phyloP scores from a whole-genome alignment of 768 basidiomycete genomes.

The Lentinula aciculospora region DNA sequence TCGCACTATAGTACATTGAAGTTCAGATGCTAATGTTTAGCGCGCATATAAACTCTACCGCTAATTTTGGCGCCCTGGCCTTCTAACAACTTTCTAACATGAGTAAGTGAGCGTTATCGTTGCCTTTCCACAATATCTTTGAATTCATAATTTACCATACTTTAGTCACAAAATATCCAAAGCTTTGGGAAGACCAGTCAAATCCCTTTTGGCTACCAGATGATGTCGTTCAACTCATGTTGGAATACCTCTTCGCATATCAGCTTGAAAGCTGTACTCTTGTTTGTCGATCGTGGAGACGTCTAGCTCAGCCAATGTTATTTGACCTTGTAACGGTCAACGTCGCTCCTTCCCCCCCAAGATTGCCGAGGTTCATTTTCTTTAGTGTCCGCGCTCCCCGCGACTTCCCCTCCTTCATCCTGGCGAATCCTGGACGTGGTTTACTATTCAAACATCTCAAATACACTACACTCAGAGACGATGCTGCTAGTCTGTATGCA shows the following conservation, averaged over 20 bases:
- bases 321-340: neutral
- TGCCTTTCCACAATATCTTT: too few relatives aligned
- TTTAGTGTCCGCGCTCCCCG: neutral
- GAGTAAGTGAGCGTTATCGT: neutral
- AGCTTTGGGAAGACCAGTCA: neutral
- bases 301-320: neutral
- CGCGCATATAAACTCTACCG: too few relatives aligned
- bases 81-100: neutral
- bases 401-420: neutral
- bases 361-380: neutral
- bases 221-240: neutral
- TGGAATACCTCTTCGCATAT: neutral
- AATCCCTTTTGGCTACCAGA: constrained; percentile 3
- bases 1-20: too few relatives aligned
- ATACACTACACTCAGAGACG: neutral
- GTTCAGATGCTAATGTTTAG: too few relatives aligned
- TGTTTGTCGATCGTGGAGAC: neutral
- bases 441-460: constrained; percentile 3
- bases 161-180: neutral
- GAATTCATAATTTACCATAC: too few relatives aligned
- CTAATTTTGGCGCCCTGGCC: too few relatives aligned
- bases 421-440: neutral
- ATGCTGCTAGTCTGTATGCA: neutral
- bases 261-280: neutral
- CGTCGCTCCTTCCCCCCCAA: neutral